These are phyloP conservation scores for Tarenaya hassleriana DNA, from an alignment of 345 rosid genomes.

Conservation along the genomic window DNA sequence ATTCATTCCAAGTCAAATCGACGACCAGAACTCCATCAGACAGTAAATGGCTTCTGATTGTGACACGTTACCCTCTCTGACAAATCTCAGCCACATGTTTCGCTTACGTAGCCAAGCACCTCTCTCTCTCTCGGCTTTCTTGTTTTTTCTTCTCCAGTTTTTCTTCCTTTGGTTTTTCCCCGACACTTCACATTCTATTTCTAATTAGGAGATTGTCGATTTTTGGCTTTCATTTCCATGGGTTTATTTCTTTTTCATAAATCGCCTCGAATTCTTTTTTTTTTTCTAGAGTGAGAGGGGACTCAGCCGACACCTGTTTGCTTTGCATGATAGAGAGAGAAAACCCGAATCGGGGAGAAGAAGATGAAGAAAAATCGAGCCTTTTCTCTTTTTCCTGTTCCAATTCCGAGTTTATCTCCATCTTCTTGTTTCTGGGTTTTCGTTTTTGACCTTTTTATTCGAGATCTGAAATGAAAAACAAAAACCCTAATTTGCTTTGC, in stretches of 20 bases:
- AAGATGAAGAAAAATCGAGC: too few species aligned
- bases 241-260: neutral
- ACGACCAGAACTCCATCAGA: slow-evolving; percentile 4
- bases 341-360: too few species aligned
- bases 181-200: too few species aligned
- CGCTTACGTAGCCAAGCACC: slow-evolving; percentile 19
- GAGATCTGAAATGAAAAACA: neutral
- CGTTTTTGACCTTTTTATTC: neutral
- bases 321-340: too few species aligned
- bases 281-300: neutral
- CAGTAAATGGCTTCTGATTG: neutral
- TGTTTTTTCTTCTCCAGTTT: slow-evolving; percentile 3
- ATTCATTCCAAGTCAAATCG: slow-evolving; percentile 14
- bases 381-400: too few species aligned
- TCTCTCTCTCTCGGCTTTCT: neutral
- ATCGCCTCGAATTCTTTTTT: neutral
- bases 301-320: too few species aligned
- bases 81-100: slow-evolving; percentile 29
- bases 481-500: slow-evolving; percentile 23
- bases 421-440: neutral
- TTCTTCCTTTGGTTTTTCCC: neutral
- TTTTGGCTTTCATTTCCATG: neutral
- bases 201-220: neutral
- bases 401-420: slow-evolving; percentile 10
- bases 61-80: slow-evolving; percentile 28